Evolutionary conservation across 2,329 filamentous ascomycete genomes (phyloP), one percentile per base, ranked within the genome.

Genomic region (Fusarium sp.): DNA sequence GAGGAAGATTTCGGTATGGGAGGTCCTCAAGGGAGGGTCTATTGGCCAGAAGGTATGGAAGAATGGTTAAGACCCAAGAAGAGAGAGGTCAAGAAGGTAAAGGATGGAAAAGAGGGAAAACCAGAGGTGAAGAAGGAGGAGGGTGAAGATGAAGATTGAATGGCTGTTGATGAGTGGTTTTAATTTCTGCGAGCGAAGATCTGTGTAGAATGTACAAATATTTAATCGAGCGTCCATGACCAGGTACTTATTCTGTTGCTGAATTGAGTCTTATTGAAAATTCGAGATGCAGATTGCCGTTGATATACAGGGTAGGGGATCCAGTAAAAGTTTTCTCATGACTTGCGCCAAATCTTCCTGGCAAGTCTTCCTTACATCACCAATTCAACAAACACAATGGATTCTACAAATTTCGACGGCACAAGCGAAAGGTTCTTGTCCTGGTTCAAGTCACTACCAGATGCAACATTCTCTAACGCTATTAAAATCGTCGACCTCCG

Each of bases 31-130:
- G 85, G 89, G 48, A 84, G 94, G 41, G 95, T 98, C 0, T 98
- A 97, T 77, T 98, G 95, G 94, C 94, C 94, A 0, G 85, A 89
- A 2, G 93, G 93, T 0, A 93, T 94, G 89, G 94, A 97, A 77
- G 92, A 97, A 66, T 98, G 94, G 93, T 81, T 98, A 23, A 86
- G 90, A 57, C 93, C 94, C 0, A 90, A 87, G 79, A 98, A 97
- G 82, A 86, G 89, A 58, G 86, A 91, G 67, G 78, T 88, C 77
- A 90, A 81, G 79, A 86, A 79, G 61, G 70, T 78, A 26, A 75
- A 63, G 53, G 43, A 60, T 3, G 80, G 85, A 72, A 76, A 83
- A 74, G 55, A 56, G 4, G 29, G 28, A 5, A 15, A n/a, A 16
- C 7, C 21, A 11, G 21, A 35, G 13, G 3, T 60, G 21, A 47